These are phyloP conservation scores for Monosporascus sp. DNA, from an alignment of 2,329 filamentous ascomycete species.

Conservation along the genomic window DNA sequence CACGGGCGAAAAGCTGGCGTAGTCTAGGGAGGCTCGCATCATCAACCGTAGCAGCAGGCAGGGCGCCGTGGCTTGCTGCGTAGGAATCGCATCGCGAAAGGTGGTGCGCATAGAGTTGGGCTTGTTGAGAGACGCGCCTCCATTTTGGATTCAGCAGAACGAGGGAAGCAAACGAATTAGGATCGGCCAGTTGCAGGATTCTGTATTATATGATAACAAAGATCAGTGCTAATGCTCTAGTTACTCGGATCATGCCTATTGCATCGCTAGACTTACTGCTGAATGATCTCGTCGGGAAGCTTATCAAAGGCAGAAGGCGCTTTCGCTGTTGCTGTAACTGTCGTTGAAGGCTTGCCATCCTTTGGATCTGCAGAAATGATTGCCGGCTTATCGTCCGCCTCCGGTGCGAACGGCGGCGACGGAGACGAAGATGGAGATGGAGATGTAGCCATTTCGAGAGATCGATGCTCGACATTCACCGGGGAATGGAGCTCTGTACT, in stretches of 20 bases:
- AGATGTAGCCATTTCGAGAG: background rate
- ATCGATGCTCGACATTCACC: background rate
- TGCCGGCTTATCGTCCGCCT: background rate
- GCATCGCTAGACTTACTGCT: conserved; percentile 47
- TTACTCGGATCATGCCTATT: conserved; percentile 3
- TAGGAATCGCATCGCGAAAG: conserved; percentile 58
- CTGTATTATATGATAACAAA: conserved; percentile 33
- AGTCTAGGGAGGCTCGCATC: conserved; percentile 53
- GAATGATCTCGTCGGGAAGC: conserved; percentile 65
- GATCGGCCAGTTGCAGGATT: conserved; percentile 55
- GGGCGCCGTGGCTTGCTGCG: conserved; percentile 40
- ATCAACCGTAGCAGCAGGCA: conserved; percentile 30
- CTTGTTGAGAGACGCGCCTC: conserved; percentile 58
- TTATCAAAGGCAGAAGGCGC: conserved; percentile 43
- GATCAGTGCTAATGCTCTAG: background rate
- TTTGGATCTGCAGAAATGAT: background rate
- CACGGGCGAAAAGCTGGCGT: conserved; percentile 61
- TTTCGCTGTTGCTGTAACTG: conserved; percentile 7
- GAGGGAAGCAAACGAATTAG: conserved; percentile 63
- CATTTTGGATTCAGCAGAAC: conserved; percentile 62
- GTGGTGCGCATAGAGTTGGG: conserved; percentile 59
- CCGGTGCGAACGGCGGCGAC: background rate
- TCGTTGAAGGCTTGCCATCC: conserved; percentile 1
- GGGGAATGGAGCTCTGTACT: too few species aligned
- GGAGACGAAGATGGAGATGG: background rate